phyloP scores from a whole-genome alignment of 257 asterid species.

The Catharanthus roseus region DNA sequence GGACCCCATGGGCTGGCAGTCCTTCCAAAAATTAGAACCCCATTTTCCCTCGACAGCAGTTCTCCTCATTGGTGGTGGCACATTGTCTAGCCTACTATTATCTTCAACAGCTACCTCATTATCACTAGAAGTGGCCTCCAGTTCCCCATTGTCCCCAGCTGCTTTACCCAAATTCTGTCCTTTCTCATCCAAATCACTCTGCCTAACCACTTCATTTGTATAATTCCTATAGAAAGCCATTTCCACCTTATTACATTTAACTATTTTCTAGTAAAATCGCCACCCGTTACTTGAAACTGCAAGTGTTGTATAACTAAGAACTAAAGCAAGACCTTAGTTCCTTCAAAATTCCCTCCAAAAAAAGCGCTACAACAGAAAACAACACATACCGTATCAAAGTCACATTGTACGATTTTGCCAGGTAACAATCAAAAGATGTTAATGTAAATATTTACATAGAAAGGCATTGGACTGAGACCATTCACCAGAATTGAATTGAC shows the following conservation, averaged over 20 bases:
- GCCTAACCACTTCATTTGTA: conserved; percentile 41
- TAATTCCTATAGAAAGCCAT: conserved; percentile 67
- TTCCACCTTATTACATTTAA: conserved; percentile 37
- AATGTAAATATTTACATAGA: background rate
- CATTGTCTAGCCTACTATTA: conserved; percentile 25
- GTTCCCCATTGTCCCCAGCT: conserved; percentile 43
- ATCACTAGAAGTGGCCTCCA: conserved; percentile 44
- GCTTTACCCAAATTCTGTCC: conserved; percentile 40
- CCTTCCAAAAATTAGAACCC: conserved; percentile 93
- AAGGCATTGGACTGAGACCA: background rate
- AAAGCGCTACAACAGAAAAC: conserved; percentile 31
- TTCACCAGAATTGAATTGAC: background rate
- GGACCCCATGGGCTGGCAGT: conserved; percentile 48
- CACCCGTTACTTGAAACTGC: conserved; percentile 6
- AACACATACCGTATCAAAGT: conserved; percentile 3
- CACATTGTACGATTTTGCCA: background rate
- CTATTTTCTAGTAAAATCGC: conserved; percentile 4
- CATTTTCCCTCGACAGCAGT: conserved; percentile 47
- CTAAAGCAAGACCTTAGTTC: conserved; percentile 11
- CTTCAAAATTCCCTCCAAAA: conserved; percentile 37
- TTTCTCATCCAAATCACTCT: conserved; percentile 44
- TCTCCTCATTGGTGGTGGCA: conserved; percentile 43
- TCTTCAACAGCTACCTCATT: conserved; percentile 38
- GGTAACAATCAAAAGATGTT: background rate
- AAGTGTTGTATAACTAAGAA: conserved; percentile 25